Conservation (phyloP, 805 yeast species). For the Wickerhamomyces xylosicus region DNA sequence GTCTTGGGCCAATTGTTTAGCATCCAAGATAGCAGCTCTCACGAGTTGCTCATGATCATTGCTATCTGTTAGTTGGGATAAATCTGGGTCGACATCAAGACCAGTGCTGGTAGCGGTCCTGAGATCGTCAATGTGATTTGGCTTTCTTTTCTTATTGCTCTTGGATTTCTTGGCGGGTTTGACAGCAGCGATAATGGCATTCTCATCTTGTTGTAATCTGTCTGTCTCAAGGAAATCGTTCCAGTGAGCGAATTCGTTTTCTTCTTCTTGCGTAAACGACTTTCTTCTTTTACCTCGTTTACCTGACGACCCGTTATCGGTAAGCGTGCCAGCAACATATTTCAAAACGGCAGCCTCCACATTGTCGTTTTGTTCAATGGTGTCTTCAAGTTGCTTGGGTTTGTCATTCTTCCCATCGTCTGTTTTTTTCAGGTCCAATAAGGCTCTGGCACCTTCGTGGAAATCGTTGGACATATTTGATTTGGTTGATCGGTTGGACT, state of each 20-base stretch:
- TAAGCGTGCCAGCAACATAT: constrained; percentile 54
- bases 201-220: constrained; percentile 14
- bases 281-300: constrained; percentile 13
- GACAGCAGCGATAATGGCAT: constrained; percentile 2
- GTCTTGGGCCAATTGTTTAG: constrained; percentile 47
- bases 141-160: constrained; percentile 1
- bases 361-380: constrained; percentile 21
- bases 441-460: constrained; percentile 18
- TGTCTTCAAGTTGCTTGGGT: constrained; percentile 1
- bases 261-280: constrained; percentile 12
- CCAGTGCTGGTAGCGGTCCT: neutral
- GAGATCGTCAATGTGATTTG: constrained; percentile 2
- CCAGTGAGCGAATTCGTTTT: constrained; percentile 20
- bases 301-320: neutral
- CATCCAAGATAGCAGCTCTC: constrained; percentile 61
- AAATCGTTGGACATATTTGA: constrained; percentile 9
- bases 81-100: constrained; percentile 46
- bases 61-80: constrained; percentile 37
- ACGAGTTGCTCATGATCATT: constrained; percentile 55
- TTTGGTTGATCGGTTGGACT: too few species aligned
- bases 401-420: constrained; percentile 8
- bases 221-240: constrained; percentile 19
- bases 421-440: constrained; percentile 15
- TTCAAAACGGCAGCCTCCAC: constrained; percentile 77
- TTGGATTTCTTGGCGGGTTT: neutral